Evolutionary conservation across 352 stramenopile genomes (phyloP).

Genomic region (Globisporangium iwayamae): DNA sequence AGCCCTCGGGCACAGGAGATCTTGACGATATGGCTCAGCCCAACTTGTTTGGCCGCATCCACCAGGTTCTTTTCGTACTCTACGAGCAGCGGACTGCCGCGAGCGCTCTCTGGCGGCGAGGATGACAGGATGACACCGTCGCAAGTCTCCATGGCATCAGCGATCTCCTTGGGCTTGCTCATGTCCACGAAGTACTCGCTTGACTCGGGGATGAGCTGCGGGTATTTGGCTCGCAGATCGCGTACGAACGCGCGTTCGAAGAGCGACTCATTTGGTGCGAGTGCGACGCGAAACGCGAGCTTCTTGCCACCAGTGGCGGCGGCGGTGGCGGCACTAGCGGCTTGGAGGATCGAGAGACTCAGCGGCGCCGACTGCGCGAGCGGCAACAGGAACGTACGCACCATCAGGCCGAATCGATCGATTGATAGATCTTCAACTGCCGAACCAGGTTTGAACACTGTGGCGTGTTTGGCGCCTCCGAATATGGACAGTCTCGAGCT

Average conservation of each 20-base stretch:
- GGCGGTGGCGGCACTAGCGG: background rate
- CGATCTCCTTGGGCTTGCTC: constrained; percentile 35
- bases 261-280: constrained; percentile 10
- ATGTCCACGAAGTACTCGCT: constrained; percentile 38
- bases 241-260: constrained; percentile 15
- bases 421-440: background rate
- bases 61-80: constrained; percentile 21
- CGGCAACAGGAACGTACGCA: constrained; percentile 30
- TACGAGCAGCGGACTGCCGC: constrained; percentile 2
- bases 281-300: constrained; percentile 22
- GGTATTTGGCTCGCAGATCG: constrained; percentile 23
- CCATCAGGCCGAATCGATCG: background rate
- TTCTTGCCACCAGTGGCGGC: background rate
- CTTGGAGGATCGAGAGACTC: constrained; percentile 13
- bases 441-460: background rate
- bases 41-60: constrained; percentile 11
- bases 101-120: constrained; percentile 14
- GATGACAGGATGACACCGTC: constrained; percentile 43
- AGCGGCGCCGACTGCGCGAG: constrained; percentile 31
- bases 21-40: constrained; percentile 35
- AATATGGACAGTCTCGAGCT: too few species aligned
- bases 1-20: constrained; percentile 51
- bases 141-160: constrained; percentile 36
- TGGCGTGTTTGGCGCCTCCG: too few species aligned
- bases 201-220: constrained; percentile 27